Evolutionary conservation across 148 eudicot genomes (phyloP), one percentile per base, ranked within the genome.

Genomic region (Suaeda aralocaspica): DNA sequence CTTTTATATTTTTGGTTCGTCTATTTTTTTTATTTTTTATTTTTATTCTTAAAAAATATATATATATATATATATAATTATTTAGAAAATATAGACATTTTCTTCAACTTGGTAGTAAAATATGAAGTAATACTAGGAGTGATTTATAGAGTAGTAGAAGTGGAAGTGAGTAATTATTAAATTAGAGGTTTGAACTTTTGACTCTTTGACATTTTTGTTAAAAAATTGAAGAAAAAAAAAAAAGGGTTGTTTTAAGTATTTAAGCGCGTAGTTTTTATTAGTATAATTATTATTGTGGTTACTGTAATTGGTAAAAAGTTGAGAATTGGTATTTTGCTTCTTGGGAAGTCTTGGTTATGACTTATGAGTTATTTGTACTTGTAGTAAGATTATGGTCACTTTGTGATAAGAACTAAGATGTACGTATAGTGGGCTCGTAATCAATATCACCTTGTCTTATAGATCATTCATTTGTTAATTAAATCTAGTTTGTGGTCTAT

Each of bases 171-270:
- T 57, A n/a, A 46, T 53, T 29, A 50, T 42, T 70, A 67, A 24
- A 14, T 25, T 64, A 44, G 68, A 72, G 81, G 70, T 77, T 75
- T 81, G 74, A 81, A 82, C 46, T 82, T 42, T 83, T 82, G 91
- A 86, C 91, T 51, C 78, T 89, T 85, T 79, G 89, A 85, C 89
- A 67, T 77, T 66, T 30, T 65, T 25, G 52, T 42, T 14, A 24
- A 52, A 4, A 39, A 42, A 42, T 9, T 9, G 0, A 42, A 3
- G 13, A 7, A 42, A 42, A 42, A 9, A 0, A 39, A 3, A 3
- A 39, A 39, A 42, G 13, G 13, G 16, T 46, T 36, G 41, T 36
- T 3, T 36, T 4, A 46, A 15, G 3, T 12, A 42, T 9, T 69
- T 3, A 30, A 49, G 74, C 66, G 66, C 45, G 72, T 68, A 34